Evolutionary conservation across 1,284 basidiomycete genomes (phyloP), one percentile per base, ranked within the genome.

Genomic region (Earliella scabrosa): DNA sequence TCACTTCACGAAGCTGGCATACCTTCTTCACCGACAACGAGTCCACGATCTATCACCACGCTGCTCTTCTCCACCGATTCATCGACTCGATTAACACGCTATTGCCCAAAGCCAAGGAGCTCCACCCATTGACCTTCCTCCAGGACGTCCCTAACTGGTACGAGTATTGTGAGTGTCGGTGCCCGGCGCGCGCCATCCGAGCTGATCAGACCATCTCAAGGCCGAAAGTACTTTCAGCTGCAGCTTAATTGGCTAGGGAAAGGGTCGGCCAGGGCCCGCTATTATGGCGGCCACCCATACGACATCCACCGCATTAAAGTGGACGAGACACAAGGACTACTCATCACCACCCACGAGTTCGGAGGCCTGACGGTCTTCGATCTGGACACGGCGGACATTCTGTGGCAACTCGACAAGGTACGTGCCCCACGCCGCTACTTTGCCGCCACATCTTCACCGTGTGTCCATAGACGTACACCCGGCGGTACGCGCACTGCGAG

Each of bases 241-340:
- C 75, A 81, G 44, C 72, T 68, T 20, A 81, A 79, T 45, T 90
- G 88, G 89, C 66, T 73, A 5, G 88, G 83, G 6, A 69, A 73
- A 35, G 79, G 73, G 0, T 71, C 75, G 1, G 79, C 79, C 1
- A 57, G 56, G 1, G 65, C 76, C 21, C 73, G 71, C 29, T 57
- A 69, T 13, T 67, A 82, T 49, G 63, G 68, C 6, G 54, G 59
- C 7, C 64, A 76, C 3, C 74, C 77, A 31, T 64, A 61, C 18
- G 63, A 67, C 13, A 82, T 88, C 0, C 88, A 91, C 71, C 82
- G 89, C 5, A 82, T 92, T 72, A 92, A 92, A 68, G 77, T 88
- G 11, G 90, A 92, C 56, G 82, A 88, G 65, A 71, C 74, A 32
- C 73, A 71, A 3, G 81, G 82, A 1, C 73, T 86, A 24, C 71